Conservation (phyloP, 768 basidiomycete genomes). For the Lactifluus subvellereus region DNA sequence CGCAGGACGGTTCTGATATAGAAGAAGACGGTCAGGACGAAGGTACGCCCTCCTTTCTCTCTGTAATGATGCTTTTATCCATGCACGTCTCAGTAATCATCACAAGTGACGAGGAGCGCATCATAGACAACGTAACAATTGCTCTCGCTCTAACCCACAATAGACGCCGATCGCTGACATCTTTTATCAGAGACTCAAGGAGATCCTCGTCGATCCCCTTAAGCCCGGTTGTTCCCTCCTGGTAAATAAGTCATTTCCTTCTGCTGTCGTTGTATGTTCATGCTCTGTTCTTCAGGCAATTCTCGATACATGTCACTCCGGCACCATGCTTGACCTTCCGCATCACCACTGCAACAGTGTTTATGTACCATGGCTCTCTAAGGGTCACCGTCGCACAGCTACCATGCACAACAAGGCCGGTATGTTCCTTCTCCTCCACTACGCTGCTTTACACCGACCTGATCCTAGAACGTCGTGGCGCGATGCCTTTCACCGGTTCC, state of each 20-base stretch:
- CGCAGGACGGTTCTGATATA: background rate
- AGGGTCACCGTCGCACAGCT: constrained; percentile 22
- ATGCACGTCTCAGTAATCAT: constrained; percentile 3
- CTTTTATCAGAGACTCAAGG: constrained; percentile 10
- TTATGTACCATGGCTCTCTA: constrained; percentile 26
- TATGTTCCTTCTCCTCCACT: background rate
- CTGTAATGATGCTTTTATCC: background rate
- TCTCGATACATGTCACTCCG: constrained; percentile 28
- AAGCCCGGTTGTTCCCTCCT: constrained; percentile 19
- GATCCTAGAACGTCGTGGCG: background rate
- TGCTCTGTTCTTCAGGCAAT: constrained; percentile 17
- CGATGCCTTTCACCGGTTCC: background rate
- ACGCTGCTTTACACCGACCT: background rate
- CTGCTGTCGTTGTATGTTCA: background rate
- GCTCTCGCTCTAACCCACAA: background rate
- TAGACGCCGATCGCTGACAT: background rate
- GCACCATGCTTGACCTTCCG: constrained; percentile 27
- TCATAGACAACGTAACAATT: constrained; percentile 26
- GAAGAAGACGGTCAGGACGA: constrained; percentile 29
- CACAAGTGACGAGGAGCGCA: constrained; percentile 18
- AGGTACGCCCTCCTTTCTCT: constrained; percentile 7
- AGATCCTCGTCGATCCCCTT: constrained; percentile 18
- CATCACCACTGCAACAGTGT: constrained; percentile 26
- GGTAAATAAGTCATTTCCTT: background rate
- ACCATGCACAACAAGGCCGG: constrained; percentile 19